Evolutionary conservation across 805 yeast species (phyloP).

Genomic region (Myxozyma geophila): DNA sequence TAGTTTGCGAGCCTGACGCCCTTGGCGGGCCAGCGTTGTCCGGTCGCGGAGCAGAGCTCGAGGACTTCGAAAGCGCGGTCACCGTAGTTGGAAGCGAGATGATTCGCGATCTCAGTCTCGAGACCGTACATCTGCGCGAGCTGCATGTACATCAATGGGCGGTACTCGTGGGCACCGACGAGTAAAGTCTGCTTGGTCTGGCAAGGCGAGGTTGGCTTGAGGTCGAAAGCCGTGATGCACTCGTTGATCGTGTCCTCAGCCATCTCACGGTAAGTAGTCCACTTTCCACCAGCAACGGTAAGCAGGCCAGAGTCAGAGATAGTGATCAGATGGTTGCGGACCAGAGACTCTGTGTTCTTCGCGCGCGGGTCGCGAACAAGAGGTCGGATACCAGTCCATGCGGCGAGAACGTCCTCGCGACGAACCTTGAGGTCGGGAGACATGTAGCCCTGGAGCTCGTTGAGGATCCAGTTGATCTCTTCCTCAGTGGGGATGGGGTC

Average conservation of each 20-base stretch:
- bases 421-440: constrained; percentile 75
- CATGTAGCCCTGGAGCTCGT: constrained; percentile 86
- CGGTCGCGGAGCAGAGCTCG: constrained; percentile 52
- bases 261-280: constrained; percentile 99
- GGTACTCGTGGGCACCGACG: constrained; percentile 82
- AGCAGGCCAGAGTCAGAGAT: constrained; percentile 74
- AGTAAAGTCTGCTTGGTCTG: constrained; percentile 58
- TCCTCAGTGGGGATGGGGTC: constrained; percentile 83
- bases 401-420: constrained; percentile 88
- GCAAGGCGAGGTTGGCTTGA: constrained; percentile 47
- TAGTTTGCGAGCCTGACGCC: constrained; percentile 54
- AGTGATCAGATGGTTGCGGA: constrained; percentile 83
- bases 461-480: constrained; percentile 84
- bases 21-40: constrained; percentile 42
- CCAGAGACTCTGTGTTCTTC: constrained; percentile 80
- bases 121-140: constrained; percentile 77
- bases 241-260: constrained; percentile 89
- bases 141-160: constrained; percentile 72
- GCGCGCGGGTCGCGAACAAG: constrained; percentile 74
- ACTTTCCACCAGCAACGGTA: constrained; percentile 94
- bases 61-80: constrained; percentile 74
- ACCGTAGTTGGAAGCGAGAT: constrained; percentile 86
- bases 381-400: constrained; percentile 98
- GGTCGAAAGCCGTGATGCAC: constrained; percentile 57
- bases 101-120: constrained; percentile 75